Conservation (phyloP, 768 basidiomycete genomes). For the Macrolepiota albuminosa region DNA sequence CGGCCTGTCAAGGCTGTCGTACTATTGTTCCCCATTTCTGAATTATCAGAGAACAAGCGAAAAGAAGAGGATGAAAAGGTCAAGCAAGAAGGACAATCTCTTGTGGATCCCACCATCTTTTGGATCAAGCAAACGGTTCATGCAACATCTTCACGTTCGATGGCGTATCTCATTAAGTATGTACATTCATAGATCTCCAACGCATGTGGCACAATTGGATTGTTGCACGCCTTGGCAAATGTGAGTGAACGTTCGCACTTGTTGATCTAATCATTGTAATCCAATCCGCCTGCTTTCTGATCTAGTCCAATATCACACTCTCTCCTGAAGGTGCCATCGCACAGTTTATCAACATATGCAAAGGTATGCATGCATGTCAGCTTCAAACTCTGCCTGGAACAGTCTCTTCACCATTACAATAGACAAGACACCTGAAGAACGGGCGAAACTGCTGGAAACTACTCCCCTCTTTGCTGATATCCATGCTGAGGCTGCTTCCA, state of each 20-base stretch:
- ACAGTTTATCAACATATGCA: slow-evolving; percentile 60
- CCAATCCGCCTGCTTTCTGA: slow-evolving; percentile 16
- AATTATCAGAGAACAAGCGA: slow-evolving; percentile 43
- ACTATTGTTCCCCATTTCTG: slow-evolving; percentile 75
- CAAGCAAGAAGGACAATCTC: slow-evolving; percentile 35
- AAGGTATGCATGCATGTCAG: slow-evolving; percentile 34
- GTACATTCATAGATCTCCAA: slow-evolving; percentile 55
- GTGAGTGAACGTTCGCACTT: slow-evolving; percentile 33
- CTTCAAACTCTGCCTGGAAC: neutral
- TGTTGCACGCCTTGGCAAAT: slow-evolving; percentile 81
- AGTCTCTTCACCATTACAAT: slow-evolving; percentile 20
- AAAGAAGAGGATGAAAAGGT: slow-evolving; percentile 58
- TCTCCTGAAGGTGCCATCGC: slow-evolving; percentile 55
- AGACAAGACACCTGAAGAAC: slow-evolving; percentile 70
- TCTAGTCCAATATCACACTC: slow-evolving; percentile 54
- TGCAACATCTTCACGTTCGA: neutral
- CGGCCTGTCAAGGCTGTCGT: slow-evolving; percentile 79
- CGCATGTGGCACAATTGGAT: slow-evolving; percentile 85
- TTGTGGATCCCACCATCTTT: slow-evolving; percentile 60
- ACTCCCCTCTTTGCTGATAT: slow-evolving; percentile 74
- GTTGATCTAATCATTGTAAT: neutral
- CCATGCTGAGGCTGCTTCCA: slow-evolving; percentile 62
- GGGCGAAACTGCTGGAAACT: slow-evolving; percentile 70
- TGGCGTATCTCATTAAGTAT: neutral
- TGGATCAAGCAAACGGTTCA: slow-evolving; percentile 89